Percentiles rank a stretch among this genome's conserved stretches.
Evolutionary conservation across 805 yeast species (phyloP).

Genomic region (Ogataea zsoltii): DNA sequence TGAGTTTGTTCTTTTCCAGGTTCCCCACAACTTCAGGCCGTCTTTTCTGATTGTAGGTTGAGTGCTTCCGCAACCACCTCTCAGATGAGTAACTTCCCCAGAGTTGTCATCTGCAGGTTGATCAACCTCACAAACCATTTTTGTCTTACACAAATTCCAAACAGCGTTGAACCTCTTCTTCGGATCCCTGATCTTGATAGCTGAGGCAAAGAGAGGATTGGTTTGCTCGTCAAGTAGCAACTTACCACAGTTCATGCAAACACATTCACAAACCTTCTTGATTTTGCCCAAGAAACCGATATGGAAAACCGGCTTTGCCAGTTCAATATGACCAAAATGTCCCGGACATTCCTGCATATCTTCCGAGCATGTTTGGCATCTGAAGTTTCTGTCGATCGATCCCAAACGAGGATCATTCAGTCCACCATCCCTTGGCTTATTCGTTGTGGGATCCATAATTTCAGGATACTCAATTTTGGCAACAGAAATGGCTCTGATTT

Average conservation of each 20-base stretch:
- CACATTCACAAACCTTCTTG: conserved; percentile 93
- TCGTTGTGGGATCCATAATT: conserved; percentile 98
- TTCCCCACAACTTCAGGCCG: conserved; percentile 94
- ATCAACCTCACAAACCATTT: conserved; percentile 95
- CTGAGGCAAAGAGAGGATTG: conserved; percentile 81
- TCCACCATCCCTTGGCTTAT: conserved; percentile 95
- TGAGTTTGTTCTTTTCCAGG: conserved; percentile 86
- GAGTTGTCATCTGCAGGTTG: conserved; percentile 60
- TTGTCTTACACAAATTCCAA: conserved; percentile 89
- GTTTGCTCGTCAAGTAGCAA: conserved; percentile 76
- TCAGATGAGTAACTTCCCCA: conserved; percentile 40
- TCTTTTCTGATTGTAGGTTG: conserved; percentile 96
- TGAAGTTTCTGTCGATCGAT: conserved; percentile 93
- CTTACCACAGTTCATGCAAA: conserved; percentile 99
- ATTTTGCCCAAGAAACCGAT: conserved; percentile 93
- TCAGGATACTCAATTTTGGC: conserved; percentile 98
- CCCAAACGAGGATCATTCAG: conserved; percentile 96
- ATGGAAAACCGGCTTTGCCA: conserved; percentile 98
- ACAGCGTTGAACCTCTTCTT: conserved; percentile 96
- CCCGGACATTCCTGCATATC: conserved; percentile 99
- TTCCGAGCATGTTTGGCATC: conserved; percentile 99
- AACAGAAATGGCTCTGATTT: conserved; percentile 93
- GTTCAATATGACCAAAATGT: conserved; percentile 97
- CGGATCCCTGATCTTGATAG: conserved; percentile 86
- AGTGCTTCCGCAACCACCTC: conserved; percentile 98